Evolutionary conservation across 2,329 filamentous ascomycete genomes (phyloP), one percentile per base, ranked within the genome.

Genomic region (Aspergillus aculeatus): DNA sequence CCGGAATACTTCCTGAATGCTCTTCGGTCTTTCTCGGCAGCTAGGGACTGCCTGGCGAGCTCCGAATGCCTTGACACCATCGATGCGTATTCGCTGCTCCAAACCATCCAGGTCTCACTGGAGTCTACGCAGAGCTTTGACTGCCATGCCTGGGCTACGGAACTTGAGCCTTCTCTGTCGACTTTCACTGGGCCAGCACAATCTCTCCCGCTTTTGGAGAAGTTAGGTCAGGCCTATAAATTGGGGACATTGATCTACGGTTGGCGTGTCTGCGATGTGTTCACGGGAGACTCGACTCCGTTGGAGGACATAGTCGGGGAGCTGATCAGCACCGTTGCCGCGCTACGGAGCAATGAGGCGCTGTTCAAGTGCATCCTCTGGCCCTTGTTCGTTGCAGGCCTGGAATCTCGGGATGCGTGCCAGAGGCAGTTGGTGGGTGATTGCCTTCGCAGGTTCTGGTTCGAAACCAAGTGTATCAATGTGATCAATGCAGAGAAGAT

Each of bases 341-440:
- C 32, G 4, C 35, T 67, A 11, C 51, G 57, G 24, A 5, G 49
- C 6, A 57, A 62, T 2, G 26, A 44, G 4, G 50, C 54, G 1
- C 21, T 68, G 2, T 64, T 69, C n/a, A 69, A 69, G 19, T 69
- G 67, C 51, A 44, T 67, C 2, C 55, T 69, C 2, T 69, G 67
- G 67, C 67, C 67, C 0, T 58, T 60, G 16, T 66, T 65, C 16
- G 54, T 68, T 32, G 64, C 60, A 0, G 67, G 66, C 4, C 47
- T 69, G 1, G 66, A 66, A 44, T 66, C 62, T n/a, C 55, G 53
- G 19, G 19, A 32, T 5, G 26, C 49, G 3, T 14, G 11, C 3
- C 56, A 65, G 9, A 38, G 56, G 19, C 16, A 54, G 1, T 51
- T 56, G 10, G 38, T 67, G 3, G 53, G 58, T 1, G 4, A 21